Conservation (phyloP, 371 early-diverging fungal genomes). For the Saksenaea oblongispora region DNA sequence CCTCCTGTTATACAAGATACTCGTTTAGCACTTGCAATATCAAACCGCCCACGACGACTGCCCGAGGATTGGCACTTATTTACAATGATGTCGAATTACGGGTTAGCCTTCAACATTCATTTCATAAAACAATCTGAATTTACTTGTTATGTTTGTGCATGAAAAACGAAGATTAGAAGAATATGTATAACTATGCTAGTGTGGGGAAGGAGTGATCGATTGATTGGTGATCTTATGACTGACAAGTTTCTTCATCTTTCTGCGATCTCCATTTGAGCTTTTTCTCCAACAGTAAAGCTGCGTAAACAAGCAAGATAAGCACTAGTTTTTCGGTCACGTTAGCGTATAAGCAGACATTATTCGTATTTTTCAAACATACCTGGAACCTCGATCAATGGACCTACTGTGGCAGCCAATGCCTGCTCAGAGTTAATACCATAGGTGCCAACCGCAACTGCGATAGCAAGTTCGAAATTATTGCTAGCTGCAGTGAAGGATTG, state of each 20-base stretch:
- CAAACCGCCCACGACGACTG: not conserved
- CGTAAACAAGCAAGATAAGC: conserved; percentile 27
- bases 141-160: too few species aligned
- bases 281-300: conserved; percentile 27
- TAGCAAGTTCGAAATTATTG: conserved; percentile 77
- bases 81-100: not conserved
- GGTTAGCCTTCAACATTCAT: not conserved
- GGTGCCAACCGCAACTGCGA: conserved; percentile 72
- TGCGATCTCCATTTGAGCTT: conserved; percentile 22
- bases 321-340: conserved; percentile 5
- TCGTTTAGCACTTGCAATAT: conserved; percentile 4
- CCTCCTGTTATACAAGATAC: not conserved
- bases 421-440: conserved; percentile 69
- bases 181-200: too few species aligned
- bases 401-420: conserved; percentile 72
- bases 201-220: too few species aligned
- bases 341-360: not conserved
- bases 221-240: too few species aligned
- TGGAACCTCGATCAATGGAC: conserved; percentile 79
- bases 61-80: not conserved
- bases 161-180: too few species aligned
- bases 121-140: too few species aligned
- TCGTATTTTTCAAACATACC: conserved; percentile 34
- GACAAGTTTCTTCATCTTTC: too few species aligned
- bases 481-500: conserved; percentile 74